Percentiles rank a stretch among this genome's conserved stretches.
These are phyloP conservation scores for Eleusine coracana DNA, from an alignment of 176 grass and related monocot genomes.

Conservation along the genomic window DNA sequence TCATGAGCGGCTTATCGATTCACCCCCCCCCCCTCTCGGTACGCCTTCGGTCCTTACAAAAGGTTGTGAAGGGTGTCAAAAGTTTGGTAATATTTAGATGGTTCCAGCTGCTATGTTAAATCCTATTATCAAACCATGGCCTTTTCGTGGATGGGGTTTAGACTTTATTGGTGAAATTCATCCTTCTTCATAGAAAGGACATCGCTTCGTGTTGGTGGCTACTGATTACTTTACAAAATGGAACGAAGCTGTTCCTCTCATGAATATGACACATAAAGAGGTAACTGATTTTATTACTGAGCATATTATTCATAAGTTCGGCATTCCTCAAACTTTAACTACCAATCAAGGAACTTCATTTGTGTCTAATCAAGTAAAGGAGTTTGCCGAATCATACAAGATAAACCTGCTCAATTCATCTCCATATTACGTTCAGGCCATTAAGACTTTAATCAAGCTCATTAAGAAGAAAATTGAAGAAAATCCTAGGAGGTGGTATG, in stretches of 20 bases:
- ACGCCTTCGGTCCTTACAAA: too few species aligned
- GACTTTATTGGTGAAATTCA: neutral
- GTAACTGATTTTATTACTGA: too few species aligned
- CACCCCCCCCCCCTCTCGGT: too few species aligned
- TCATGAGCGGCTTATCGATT: too few species aligned
- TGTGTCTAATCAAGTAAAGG: neutral
- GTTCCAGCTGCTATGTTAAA: neutral
- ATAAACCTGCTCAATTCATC: neutral
- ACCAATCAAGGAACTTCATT: neutral
- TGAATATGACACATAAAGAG: too few species aligned
- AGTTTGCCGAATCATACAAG: neutral
- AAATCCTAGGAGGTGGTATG: too few species aligned
- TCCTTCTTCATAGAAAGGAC: neutral
- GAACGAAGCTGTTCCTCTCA: neutral
- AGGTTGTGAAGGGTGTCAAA: neutral
- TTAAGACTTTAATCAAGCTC: too few species aligned
- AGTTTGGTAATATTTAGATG: neutral
- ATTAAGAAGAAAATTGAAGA: too few species aligned
- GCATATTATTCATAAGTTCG: too few species aligned
- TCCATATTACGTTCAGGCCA: too few species aligned
- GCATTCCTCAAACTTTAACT: too few species aligned
- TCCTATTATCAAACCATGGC: neutral
- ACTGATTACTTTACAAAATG: neutral
- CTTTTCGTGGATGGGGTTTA: neutral
- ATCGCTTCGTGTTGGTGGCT: neutral